Evolutionary conservation across 1,139 yeast species (phyloP), one percentile per base, ranked within the genome.

Genomic region (Blastobotrys serpentis): DNA sequence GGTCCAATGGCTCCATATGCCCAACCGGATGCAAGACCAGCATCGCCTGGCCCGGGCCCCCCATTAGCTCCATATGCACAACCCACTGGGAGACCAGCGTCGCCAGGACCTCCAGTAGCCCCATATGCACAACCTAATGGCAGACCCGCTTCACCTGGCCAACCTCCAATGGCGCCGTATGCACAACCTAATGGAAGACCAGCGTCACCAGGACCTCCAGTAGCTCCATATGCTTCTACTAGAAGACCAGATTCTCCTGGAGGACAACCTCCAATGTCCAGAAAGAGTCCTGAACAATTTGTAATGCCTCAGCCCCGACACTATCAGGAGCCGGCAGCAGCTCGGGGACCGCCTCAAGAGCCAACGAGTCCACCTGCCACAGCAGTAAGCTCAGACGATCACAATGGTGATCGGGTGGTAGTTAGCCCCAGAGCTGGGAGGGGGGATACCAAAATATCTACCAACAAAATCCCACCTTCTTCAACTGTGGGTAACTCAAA

Each of bases 381-480:
- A 4, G 40, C 40, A 18, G 55, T 56, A 3, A 51, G 50, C 22
- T 48, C 56, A n/a, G 53, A 46, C 38, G 53, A 44, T 19, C 25
- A 40, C 22, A n/a, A n/a, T n/a, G 39, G 46, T n/a, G 46, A 47
- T 25, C 40, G 32, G 30, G 19, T 40, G 25, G 13, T 29, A 10
- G 43, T 29, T 21, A 32, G 42, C 32, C 45, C 38, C n/a, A 18
- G 46, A 39, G 23, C 43, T n/a, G 47, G 45, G 7, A 22, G 39
- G 11, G 40, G 36, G 18, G 45, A 42, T n/a, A 42, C 56, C 8
- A 48, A 49, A 39, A 57, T 58, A n/a, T 58, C 62, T 3, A 58
- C 61, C 3, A 59, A 58, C 44, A 59, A 58, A 49, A 59, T 57
- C 30, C 62, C 62, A 7, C 61, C 62, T 4, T 38, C 56, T 2